Conservation (phyloP, 139 green algal species). For the Tetraselmis chui region DNA sequence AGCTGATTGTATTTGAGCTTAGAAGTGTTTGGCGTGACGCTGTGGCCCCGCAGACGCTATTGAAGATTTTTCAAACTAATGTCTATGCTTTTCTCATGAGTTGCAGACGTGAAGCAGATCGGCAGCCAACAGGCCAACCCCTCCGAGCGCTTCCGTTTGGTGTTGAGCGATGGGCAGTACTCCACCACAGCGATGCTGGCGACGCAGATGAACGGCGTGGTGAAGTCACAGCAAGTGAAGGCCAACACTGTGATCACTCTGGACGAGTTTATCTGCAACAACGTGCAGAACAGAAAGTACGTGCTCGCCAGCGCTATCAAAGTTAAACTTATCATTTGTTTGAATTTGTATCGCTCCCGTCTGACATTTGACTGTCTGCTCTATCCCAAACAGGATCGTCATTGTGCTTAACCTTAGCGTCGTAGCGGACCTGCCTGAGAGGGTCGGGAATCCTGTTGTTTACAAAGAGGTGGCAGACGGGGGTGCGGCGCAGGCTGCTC, state of each 20-base stretch:
- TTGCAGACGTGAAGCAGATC: constrained; percentile 42
- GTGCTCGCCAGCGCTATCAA: neutral
- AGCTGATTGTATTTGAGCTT: no score
- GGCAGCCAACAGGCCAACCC: neutral
- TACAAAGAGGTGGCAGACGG: neutral
- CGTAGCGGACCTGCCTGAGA: constrained; percentile 11
- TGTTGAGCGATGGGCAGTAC: constrained; percentile 53
- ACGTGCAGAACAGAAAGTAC: constrained; percentile 32
- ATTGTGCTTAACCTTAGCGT: constrained; percentile 44
- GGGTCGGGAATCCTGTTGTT: constrained; percentile 30
- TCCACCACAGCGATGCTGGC: constrained; percentile 64
- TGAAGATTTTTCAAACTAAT: no score
- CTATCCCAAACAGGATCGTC: constrained; percentile 41
- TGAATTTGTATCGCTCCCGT: no score
- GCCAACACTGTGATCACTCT: constrained; percentile 52
- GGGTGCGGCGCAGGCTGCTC: neutral
- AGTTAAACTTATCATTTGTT: neutral
- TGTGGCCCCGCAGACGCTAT: no score
- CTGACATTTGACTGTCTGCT: constrained; percentile 1
- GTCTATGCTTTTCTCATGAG: no score
- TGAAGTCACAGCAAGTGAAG: constrained; percentile 28
- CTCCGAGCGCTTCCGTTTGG: constrained; percentile 46
- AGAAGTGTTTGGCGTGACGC: no score
- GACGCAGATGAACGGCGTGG: constrained; percentile 63
- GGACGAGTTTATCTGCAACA: constrained; percentile 58